These are phyloP conservation scores for Neonectria neomacrospora DNA, from an alignment of 2,329 filamentous ascomycete genomes.

Conservation along the genomic window DNA sequence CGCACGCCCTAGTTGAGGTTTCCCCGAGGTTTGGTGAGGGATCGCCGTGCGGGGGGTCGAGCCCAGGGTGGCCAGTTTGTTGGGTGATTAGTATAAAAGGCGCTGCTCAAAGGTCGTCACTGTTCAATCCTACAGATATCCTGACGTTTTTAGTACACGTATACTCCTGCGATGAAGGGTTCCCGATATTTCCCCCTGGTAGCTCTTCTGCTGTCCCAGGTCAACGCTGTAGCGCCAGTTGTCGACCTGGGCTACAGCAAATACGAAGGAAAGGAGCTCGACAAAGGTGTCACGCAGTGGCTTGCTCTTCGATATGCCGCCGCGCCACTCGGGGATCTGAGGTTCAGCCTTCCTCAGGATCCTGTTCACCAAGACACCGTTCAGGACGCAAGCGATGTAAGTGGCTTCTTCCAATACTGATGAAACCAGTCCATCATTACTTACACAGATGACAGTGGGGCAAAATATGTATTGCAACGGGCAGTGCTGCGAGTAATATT, in stretches of 20 bases:
- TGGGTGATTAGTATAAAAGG: not conserved
- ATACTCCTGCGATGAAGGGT: not conserved
- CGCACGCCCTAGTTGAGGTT: not conserved
- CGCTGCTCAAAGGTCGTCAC: not conserved
- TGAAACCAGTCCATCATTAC: not conserved
- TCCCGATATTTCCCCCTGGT: slow-evolving; percentile 7
- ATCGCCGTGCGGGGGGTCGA: not conserved
- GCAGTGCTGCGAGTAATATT: slow-evolving; percentile 27
- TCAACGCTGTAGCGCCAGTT: slow-evolving; percentile 21
- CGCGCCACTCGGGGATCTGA: slow-evolving; percentile 70
- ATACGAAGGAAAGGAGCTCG: slow-evolving; percentile 67
- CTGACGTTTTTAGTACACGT: too few species aligned
- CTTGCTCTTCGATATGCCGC: slow-evolving; percentile 80
- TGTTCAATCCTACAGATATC: not conserved
- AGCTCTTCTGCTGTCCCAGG: slow-evolving; percentile 17
- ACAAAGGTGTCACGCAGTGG: slow-evolving; percentile 74
- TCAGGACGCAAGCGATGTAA: slow-evolving; percentile 66
- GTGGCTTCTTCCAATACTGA: not conserved
- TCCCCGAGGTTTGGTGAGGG: not conserved
- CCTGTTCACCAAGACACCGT: slow-evolving; percentile 59
- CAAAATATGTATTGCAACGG: slow-evolving; percentile 48
- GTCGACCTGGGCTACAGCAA: slow-evolving; percentile 75
- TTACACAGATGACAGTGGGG: slow-evolving; percentile 36
- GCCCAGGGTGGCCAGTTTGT: not conserved
- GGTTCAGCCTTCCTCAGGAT: slow-evolving; percentile 75